Percentiles rank a stretch among this genome's conserved stretches.
These are phyloP conservation scores for Pseudogymnoascus sp. DNA, from an alignment of 2,329 filamentous ascomycete species.

Conservation along the genomic window DNA sequence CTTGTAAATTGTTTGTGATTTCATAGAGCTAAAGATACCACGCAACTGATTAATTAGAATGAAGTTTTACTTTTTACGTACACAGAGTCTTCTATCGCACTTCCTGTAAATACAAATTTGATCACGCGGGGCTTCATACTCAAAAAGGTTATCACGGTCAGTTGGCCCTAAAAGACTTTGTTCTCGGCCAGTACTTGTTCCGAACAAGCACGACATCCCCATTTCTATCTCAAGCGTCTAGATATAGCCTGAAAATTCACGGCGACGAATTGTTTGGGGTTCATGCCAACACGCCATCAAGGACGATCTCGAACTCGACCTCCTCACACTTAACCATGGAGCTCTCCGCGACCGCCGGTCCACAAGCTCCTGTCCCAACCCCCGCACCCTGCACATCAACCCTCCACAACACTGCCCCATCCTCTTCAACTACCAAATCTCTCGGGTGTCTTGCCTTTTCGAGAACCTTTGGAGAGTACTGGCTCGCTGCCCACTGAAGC, in stretches of 20 bases:
- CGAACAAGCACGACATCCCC: neutral
- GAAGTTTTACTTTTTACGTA: neutral
- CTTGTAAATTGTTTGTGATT: neutral
- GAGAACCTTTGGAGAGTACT: constrained; percentile 44
- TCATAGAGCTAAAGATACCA: neutral
- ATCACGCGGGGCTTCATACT: too few relatives aligned
- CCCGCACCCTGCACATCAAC: constrained; percentile 38
- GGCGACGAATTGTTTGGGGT: neutral
- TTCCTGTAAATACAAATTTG: neutral
- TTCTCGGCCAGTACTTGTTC: neutral
- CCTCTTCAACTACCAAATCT: constrained; percentile 46
- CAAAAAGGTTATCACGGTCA: too few relatives aligned
- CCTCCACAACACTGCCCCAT: constrained; percentile 35
- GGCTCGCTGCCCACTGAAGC: constrained; percentile 43
- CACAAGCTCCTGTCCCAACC: constrained; percentile 42
- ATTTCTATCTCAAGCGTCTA: neutral
- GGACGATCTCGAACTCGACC: constrained; percentile 34
- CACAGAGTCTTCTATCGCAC: too few relatives aligned
- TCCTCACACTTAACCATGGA: constrained; percentile 35
- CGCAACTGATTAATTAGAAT: neutral
- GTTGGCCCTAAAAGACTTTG: too few relatives aligned
- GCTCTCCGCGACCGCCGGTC: constrained; percentile 39
- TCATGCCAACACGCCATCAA: constrained; percentile 25
- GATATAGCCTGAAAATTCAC: neutral
- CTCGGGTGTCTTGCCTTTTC: constrained; percentile 54